These are phyloP conservation scores for Solanum paucissectum DNA, from an alignment of 257 asterid genomes.

Conservation along the genomic window DNA sequence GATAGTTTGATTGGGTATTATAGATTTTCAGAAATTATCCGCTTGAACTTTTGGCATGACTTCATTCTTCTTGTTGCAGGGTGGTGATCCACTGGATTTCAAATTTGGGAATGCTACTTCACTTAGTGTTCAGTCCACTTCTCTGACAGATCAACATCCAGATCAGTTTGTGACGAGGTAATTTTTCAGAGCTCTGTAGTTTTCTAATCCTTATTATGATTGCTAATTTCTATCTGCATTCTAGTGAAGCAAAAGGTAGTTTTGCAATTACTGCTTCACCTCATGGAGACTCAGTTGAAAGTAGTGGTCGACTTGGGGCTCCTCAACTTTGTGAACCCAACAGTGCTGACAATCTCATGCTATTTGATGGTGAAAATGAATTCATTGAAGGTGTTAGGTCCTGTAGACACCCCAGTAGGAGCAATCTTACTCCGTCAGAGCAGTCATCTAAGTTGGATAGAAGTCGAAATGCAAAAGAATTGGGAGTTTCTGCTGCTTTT, in stretches of 20 bases:
- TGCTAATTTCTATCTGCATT: constrained; percentile 15
- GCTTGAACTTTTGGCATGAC: constrained; percentile 10
- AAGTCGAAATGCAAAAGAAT: constrained; percentile 30
- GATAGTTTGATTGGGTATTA: constrained; percentile 17
- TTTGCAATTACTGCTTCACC: constrained; percentile 68
- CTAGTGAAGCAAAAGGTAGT: constrained; percentile 83
- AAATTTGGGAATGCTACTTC: constrained; percentile 47
- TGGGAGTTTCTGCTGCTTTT: constrained; percentile 48
- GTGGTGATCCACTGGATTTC: constrained; percentile 82
- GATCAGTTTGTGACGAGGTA: constrained; percentile 61
- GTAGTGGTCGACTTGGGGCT: constrained; percentile 73
- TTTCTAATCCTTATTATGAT: neutral
- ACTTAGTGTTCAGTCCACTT: constrained; percentile 71
- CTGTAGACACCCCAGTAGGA: constrained; percentile 36
- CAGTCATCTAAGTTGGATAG: constrained; percentile 32
- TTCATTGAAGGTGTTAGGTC: constrained; percentile 44
- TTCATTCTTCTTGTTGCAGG: constrained; percentile 37
- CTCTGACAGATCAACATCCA: constrained; percentile 55
- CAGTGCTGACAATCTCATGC: constrained; percentile 87
- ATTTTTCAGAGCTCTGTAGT: constrained; percentile 4
- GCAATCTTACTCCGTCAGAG: constrained; percentile 35
- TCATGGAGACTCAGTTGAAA: constrained; percentile 86
- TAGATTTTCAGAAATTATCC: constrained; percentile 3
- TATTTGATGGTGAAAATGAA: constrained; percentile 64
- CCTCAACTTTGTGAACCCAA: constrained; percentile 54